Conservation (phyloP, 495 filamentous ascomycete genomes). For the Aspergillus ellipticus region DNA sequence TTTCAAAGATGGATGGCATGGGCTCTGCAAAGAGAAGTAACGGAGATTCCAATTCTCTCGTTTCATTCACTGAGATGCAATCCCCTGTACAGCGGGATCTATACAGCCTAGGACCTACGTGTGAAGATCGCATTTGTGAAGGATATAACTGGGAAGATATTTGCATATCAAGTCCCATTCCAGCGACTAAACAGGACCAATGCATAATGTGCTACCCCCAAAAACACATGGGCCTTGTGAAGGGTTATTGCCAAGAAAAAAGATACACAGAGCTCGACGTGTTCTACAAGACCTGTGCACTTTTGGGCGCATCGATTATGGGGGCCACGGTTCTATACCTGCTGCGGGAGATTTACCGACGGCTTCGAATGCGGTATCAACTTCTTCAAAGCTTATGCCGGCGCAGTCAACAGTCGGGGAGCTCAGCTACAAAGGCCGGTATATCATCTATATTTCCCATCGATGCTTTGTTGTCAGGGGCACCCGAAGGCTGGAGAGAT, state of each 20-base stretch:
- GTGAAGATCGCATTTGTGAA: neutral
- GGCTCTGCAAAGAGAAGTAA: neutral
- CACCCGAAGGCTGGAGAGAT: neutral
- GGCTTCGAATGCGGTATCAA: neutral
- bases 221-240: neutral
- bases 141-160: neutral
- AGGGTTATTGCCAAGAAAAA: neutral
- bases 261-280: neutral
- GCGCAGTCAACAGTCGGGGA: neutral
- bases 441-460: neutral
- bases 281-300: conserved; percentile 3
- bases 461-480: neutral
- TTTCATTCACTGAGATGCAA: neutral
- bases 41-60: too few species aligned
- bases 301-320: neutral
- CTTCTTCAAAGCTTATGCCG: neutral
- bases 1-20: neutral
- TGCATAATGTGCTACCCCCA: conserved; percentile 2
- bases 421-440: neutral
- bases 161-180: neutral
- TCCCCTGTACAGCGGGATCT: neutral
- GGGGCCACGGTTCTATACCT: conserved; percentile 3
- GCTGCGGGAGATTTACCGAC: neutral
- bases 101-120: neutral
- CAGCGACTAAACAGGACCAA: neutral